Conservation (phyloP, 805 yeast species). For the Tetrapisispora nanseiensis region DNA sequence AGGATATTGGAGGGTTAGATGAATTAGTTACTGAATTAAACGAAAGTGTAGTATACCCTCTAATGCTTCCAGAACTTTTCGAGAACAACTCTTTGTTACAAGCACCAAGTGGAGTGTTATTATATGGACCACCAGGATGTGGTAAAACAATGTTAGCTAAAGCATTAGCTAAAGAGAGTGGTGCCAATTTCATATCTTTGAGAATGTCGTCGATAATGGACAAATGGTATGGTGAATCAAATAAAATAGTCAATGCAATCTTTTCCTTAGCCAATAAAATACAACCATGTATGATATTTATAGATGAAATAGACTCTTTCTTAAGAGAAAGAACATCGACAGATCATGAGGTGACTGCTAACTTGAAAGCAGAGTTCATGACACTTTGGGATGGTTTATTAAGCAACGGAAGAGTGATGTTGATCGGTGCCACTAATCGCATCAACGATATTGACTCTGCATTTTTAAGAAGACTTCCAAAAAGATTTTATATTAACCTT, state of each 20-base stretch:
- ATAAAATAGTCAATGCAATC: conserved; percentile 86
- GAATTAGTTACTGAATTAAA: conserved; percentile 71
- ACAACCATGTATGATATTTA: conserved; percentile 89
- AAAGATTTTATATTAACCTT: conserved; percentile 66
- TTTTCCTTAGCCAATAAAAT: conserved; percentile 82
- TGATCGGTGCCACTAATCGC: conserved; percentile 91
- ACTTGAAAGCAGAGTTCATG: conserved; percentile 94
- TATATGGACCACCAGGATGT: conserved; percentile 96
- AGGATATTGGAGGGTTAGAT: conserved; percentile 84
- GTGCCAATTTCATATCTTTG: conserved; percentile 83
- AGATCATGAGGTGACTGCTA: conserved; percentile 94
- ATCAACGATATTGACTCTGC: conserved; percentile 89
- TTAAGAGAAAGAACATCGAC: conserved; percentile 70
- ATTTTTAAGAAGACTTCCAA: conserved; percentile 86
- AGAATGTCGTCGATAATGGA: conserved; percentile 93
- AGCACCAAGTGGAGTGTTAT: conserved; percentile 89
- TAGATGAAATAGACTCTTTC: conserved; percentile 94
- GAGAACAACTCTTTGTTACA: conserved; percentile 63
- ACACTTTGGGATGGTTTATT: conserved; percentile 91
- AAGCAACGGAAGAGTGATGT: conserved; percentile 69
- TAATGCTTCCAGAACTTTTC: conserved; percentile 67
- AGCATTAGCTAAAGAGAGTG: conserved; percentile 85
- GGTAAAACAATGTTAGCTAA: conserved; percentile 97
- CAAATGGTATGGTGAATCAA: conserved; percentile 95
- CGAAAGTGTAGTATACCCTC: conserved; percentile 82